phyloP scores from a whole-genome alignment of 352 stramenopile genomes.

The Phytophthora niederhauseri region DNA sequence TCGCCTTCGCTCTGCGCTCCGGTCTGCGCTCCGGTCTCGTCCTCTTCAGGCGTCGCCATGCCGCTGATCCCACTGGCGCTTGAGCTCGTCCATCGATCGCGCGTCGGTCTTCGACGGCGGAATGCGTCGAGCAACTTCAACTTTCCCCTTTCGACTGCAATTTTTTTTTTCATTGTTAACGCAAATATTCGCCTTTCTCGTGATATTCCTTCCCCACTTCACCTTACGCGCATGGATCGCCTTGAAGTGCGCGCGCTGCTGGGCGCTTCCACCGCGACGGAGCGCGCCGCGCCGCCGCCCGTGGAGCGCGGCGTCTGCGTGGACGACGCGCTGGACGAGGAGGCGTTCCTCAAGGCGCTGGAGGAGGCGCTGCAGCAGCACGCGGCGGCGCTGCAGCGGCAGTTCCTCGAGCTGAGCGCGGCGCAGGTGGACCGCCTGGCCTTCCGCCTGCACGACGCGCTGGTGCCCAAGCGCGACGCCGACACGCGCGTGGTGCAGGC shows the following conservation, averaged over 20 bases:
- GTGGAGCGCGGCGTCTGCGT: conserved; percentile 44
- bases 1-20: too few species aligned
- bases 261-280: conserved; percentile 1
- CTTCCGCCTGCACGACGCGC: conserved; percentile 68
- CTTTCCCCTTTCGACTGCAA: neutral
- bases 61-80: too few species aligned
- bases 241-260: conserved; percentile 68
- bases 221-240: conserved; percentile 41
- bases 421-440: conserved; percentile 73
- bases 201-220: neutral
- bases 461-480: conserved; percentile 71
- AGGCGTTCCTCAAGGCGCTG: conserved; percentile 66
- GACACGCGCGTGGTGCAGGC: conserved; percentile 71
- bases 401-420: conserved; percentile 72
- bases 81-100: too few species aligned
- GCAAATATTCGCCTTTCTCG: neutral
- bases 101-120: too few species aligned
- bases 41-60: too few species aligned
- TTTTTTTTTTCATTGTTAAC: too few species aligned
- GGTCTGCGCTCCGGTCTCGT: too few species aligned
- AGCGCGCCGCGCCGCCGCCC: neutral
- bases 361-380: conserved; percentile 77
- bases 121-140: neutral
- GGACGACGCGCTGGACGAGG: conserved; percentile 54
- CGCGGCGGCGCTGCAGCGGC: conserved; percentile 43